Percentiles rank a stretch among this genome's conserved stretches.
Evolutionary conservation across 345 rosid species (phyloP).

Genomic region (Syzygium oleosum): DNA sequence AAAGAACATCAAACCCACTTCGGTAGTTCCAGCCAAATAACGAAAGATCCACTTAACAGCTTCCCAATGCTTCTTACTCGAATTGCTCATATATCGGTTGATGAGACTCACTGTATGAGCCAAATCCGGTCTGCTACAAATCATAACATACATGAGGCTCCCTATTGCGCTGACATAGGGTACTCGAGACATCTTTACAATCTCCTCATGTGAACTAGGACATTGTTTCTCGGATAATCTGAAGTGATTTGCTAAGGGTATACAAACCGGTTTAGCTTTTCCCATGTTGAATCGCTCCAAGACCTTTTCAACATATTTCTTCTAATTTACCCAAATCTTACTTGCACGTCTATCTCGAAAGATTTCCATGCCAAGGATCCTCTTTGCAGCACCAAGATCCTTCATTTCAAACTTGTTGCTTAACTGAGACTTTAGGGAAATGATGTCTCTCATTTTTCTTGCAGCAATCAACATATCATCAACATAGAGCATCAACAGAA

Average conservation of each 20-base stretch:
- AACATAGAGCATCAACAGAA: not conserved
- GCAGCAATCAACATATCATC: not conserved
- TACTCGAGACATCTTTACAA: not conserved
- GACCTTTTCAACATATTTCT: not conserved
- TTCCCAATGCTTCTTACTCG: not conserved
- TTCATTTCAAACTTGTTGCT: not conserved
- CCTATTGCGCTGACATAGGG: not conserved
- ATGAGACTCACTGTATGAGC: not conserved
- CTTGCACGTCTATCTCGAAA: not conserved
- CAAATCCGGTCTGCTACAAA: not conserved
- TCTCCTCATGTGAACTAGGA: not conserved
- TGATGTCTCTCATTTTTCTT: not conserved
- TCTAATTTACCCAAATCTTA: not conserved
- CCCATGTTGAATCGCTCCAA: not conserved
- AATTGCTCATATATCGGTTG: not conserved
- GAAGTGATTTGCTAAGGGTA: not conserved
- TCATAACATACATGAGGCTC: not conserved
- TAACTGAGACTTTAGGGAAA: not conserved
- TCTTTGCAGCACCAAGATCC: not conserved
- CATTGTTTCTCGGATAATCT: not conserved
- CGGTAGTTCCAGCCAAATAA: not conserved
- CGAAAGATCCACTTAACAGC: not conserved
- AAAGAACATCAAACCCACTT: not conserved
- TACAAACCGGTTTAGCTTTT: not conserved
- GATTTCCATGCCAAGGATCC: not conserved